Percentiles rank a stretch among this genome's conserved stretches.
Conservation (phyloP, 2,329 filamentous ascomycete species). For the Colletotrichum cordylinicola region DNA sequence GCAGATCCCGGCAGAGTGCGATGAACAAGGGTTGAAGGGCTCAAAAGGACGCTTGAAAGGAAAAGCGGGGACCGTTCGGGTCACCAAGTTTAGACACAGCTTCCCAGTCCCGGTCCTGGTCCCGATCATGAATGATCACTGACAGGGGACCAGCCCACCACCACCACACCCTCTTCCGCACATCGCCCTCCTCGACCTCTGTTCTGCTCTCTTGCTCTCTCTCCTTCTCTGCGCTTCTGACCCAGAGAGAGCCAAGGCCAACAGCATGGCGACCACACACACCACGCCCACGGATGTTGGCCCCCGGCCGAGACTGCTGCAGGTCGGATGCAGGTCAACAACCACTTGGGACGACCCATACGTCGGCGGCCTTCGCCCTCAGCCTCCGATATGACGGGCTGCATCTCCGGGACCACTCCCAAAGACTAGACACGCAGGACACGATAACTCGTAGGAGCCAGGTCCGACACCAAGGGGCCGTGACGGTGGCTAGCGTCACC, state of each 20-base stretch:
- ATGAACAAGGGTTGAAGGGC: neutral
- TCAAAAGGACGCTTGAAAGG: conserved; percentile 7
- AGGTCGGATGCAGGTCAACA: neutral
- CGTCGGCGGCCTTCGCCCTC: neutral
- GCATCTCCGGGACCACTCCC: neutral
- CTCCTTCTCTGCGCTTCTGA: neutral
- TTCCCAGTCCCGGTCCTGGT: neutral
- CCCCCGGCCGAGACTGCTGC: neutral
- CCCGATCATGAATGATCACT: neutral
- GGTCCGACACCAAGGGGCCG: neutral
- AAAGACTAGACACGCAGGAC: neutral
- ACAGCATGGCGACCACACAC: neutral
- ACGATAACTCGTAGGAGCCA: neutral
- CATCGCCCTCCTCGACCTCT: neutral
- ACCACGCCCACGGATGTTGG: neutral
- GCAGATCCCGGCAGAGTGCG: neutral
- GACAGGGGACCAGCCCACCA: neutral
- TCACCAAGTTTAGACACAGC: neutral
- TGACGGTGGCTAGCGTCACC: neutral
- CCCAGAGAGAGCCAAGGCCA: neutral
- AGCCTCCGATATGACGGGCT: neutral
- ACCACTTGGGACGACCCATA: neutral
- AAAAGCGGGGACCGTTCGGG: conserved; percentile 11
- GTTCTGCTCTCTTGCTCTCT: neutral
- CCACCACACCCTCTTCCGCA: neutral